Conservation (phyloP, 1,284 basidiomycete genomes). For the Athelia sp. region DNA sequence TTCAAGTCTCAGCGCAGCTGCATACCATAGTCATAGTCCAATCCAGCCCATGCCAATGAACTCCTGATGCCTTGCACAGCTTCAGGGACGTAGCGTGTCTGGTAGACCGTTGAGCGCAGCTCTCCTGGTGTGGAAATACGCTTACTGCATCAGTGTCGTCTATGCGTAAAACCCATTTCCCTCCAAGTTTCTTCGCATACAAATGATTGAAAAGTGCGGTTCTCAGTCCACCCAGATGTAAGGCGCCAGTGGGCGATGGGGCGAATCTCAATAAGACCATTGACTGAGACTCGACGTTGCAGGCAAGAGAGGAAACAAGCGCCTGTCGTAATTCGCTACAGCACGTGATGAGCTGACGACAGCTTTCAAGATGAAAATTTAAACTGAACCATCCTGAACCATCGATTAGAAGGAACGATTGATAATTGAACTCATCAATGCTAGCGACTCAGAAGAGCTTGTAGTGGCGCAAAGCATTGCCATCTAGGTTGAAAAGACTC, state of each 20-base stretch:
- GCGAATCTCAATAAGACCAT: slow-evolving; percentile 86
- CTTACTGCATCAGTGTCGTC: slow-evolving; percentile 92
- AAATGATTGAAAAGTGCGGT: slow-evolving; percentile 95
- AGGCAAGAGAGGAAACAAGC: no score
- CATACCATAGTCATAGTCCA: slow-evolving; percentile 88
- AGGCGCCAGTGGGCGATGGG: slow-evolving; percentile 91
- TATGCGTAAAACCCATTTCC: slow-evolving; percentile 88
- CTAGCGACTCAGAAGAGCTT: no score
- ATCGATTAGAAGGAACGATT: no score
- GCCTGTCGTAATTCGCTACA: no score
- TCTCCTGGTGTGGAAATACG: slow-evolving; percentile 5
- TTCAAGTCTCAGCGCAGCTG: background rate
- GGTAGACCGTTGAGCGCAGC: background rate
- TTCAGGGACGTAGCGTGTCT: slow-evolving; percentile 80
- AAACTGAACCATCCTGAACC: no score
- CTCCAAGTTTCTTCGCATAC: slow-evolving; percentile 74
- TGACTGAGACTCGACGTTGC: no score
- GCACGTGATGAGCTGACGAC: no score
- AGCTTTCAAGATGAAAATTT: no score
- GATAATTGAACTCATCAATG: no score
- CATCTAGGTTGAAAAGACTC: no score
- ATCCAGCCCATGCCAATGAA: slow-evolving; percentile 87
- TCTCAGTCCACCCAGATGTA: slow-evolving; percentile 94
- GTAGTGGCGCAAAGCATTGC: no score
- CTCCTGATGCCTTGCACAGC: slow-evolving; percentile 78